Evolutionary conservation across 345 rosid species (phyloP).

Genomic region (Heritiera fomes): DNA sequence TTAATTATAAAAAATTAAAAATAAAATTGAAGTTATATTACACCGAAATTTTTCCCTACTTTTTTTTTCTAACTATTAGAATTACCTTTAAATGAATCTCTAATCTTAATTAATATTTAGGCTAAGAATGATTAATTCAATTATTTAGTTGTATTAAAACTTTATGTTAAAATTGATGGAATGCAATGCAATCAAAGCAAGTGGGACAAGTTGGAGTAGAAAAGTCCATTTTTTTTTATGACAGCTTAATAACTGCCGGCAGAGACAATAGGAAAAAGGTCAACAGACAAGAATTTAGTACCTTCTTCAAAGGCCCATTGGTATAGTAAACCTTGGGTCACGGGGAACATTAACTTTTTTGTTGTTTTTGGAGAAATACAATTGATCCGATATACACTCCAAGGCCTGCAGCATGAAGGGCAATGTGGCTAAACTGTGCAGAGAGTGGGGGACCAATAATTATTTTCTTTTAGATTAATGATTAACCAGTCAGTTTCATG

Average conservation of each 20-base stretch:
- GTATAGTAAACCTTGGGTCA: background rate
- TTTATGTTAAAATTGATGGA: too few species aligned
- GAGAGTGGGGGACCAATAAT: constrained; percentile 24
- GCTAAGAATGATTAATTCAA: too few species aligned
- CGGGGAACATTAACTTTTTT: constrained; percentile 9
- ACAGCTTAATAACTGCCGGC: background rate
- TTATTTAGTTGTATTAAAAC: background rate
- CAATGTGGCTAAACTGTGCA: constrained; percentile 23
- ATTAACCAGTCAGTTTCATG: constrained; percentile 24
- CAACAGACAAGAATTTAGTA: constrained; percentile 20
- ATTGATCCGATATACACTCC: constrained; percentile 18
- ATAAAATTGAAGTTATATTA: too few species aligned
- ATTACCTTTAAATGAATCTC: too few species aligned
- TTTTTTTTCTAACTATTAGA: too few species aligned
- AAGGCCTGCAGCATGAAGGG: background rate
- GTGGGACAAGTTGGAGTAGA: constrained; percentile 9
- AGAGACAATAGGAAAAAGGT: constrained; percentile 3
- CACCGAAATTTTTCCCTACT: too few species aligned
- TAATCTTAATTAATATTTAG: too few species aligned
- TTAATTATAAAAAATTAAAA: too few species aligned
- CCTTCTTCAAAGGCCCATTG: constrained; percentile 7
- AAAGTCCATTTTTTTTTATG: background rate
- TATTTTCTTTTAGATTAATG: constrained; percentile 9
- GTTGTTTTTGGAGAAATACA: constrained; percentile 3
- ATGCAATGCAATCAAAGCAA: background rate